phyloP scores from a whole-genome alignment of 352 stramenopile genomes.

The Sclerospora graminicola region DNA sequence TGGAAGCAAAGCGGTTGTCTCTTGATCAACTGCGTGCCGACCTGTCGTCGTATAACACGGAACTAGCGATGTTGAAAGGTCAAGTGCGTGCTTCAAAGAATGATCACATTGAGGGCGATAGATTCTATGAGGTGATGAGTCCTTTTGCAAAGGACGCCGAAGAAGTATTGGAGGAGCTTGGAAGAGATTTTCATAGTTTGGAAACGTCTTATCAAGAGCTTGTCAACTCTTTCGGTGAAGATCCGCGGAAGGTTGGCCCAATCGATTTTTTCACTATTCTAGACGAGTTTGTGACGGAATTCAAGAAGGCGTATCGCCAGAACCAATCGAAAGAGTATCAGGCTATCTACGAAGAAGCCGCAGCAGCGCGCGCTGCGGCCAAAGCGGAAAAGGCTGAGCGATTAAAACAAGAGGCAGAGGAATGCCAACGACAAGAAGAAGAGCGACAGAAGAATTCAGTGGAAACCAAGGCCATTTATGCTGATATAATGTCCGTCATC shows the following conservation, averaged over 20 bases:
- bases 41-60: conserved; percentile 72
- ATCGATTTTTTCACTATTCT: conserved; percentile 80
- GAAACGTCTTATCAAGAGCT: conserved; percentile 72
- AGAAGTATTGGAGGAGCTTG: conserved; percentile 73
- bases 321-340: conserved; percentile 84
- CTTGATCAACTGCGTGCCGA: conserved; percentile 77
- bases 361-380: conserved; percentile 30
- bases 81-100: conserved; percentile 73
- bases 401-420: conserved; percentile 38
- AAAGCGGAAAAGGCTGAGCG: conserved; percentile 40
- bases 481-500: conserved; percentile 54
- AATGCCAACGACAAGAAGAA: conserved; percentile 41
- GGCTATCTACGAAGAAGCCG: conserved; percentile 58
- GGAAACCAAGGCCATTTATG: conserved; percentile 49
- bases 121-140: conserved; percentile 75
- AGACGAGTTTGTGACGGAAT: conserved; percentile 76
- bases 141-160: conserved; percentile 73
- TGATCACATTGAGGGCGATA: conserved; percentile 59
- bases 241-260: conserved; percentile 66
- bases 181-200: conserved; percentile 58
- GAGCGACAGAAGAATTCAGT: conserved; percentile 40
- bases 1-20: conserved; percentile 67
- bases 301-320: conserved; percentile 83
- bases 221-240: conserved; percentile 75
- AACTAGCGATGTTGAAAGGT: conserved; percentile 74